phyloP scores from a whole-genome alignment of 352 stramenopile genomes.

The Pythium periplocum region DNA sequence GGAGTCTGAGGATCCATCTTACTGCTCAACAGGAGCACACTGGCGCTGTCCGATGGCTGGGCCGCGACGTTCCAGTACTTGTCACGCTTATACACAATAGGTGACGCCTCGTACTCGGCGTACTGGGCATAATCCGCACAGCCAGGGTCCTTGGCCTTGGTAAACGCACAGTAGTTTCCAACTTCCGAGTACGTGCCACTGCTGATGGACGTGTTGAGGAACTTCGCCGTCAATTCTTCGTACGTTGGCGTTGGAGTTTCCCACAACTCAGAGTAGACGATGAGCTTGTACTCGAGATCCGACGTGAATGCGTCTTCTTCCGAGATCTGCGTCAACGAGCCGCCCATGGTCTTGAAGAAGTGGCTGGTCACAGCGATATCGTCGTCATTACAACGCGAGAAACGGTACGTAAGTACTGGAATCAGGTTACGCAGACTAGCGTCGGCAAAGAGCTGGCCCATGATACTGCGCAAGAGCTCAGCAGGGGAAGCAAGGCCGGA shows the following conservation, averaged over 20 bases:
- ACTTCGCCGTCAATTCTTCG: conserved; percentile 11
- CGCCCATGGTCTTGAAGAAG: conserved; percentile 12
- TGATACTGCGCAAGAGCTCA: background rate
- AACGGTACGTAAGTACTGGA: conserved; percentile 13
- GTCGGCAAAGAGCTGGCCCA: conserved; percentile 1
- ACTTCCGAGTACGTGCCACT: conserved; percentile 20
- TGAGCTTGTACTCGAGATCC: conserved; percentile 19
- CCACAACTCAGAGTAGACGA: conserved; percentile 24
- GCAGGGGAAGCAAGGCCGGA: conserved; percentile 1
- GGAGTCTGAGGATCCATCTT: conserved; percentile 48
- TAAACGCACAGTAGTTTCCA: conserved; percentile 47
- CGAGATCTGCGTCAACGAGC: background rate
- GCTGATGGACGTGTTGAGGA: conserved; percentile 23
- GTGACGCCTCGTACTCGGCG: conserved; percentile 9
- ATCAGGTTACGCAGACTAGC: conserved; percentile 13
- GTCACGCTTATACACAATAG: conserved; percentile 37
- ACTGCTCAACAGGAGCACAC: conserved; percentile 40
- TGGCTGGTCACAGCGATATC: conserved; percentile 11
- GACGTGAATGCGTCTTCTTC: conserved; percentile 6
- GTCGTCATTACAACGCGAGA: conserved; percentile 11
- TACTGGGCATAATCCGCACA: conserved; percentile 16
- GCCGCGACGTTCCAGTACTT: conserved; percentile 45
- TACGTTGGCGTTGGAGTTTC: conserved; percentile 15
- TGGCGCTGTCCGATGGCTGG: conserved; percentile 27
- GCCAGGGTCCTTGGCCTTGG: conserved; percentile 28